These are phyloP conservation scores for Solanum chmielewskii DNA, from an alignment of 257 asterid species.

Conservation along the genomic window DNA sequence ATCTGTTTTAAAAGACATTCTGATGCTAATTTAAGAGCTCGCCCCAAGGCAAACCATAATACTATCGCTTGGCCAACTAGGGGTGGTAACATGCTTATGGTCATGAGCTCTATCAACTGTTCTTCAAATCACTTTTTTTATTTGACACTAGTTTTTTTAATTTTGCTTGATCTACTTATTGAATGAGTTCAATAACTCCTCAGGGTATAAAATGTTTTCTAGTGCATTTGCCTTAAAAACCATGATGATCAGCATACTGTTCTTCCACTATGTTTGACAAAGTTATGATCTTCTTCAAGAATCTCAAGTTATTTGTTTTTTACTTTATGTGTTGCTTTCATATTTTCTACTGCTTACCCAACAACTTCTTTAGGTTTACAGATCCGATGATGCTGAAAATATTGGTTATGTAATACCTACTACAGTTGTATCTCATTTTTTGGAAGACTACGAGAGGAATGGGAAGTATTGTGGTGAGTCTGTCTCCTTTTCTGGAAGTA, in stretches of 20 bases:
- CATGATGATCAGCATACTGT: background rate
- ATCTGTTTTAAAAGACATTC: background rate
- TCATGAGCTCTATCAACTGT: background rate
- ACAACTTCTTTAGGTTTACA: conserved; percentile 70
- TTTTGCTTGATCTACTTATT: background rate
- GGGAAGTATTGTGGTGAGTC: conserved; percentile 81
- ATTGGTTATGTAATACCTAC: conserved; percentile 95
- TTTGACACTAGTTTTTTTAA: background rate
- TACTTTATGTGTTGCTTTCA: background rate
- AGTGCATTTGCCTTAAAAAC: background rate
- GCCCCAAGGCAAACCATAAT: background rate
- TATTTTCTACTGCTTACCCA: conserved; percentile 19
- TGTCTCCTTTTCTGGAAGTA: conserved; percentile 2
- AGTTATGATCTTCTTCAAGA: background rate
- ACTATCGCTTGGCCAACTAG: background rate
- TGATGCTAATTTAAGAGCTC: background rate
- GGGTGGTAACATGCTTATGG: background rate
- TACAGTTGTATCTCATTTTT: conserved; percentile 88
- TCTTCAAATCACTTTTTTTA: background rate
- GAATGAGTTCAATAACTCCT: background rate
- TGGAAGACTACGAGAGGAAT: conserved; percentile 80
- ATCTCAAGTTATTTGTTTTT: background rate
- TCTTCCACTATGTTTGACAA: background rate
- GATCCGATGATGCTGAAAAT: conserved; percentile 93
- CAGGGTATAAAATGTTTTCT: background rate